Conservation (phyloP, 1,284 basidiomycete species). For the Moesziomyces sp. region DNA sequence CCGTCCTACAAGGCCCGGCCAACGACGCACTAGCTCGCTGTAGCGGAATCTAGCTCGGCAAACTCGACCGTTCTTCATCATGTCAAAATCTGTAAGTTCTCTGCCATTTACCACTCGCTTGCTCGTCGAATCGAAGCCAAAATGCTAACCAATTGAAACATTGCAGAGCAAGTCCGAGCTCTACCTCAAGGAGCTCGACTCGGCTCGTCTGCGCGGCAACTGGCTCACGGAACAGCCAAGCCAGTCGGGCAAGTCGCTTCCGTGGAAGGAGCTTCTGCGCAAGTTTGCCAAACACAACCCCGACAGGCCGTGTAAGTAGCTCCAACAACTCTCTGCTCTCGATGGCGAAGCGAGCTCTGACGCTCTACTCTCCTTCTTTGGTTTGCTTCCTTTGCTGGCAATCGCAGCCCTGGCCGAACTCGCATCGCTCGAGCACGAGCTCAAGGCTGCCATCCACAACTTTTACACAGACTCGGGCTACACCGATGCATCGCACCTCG, state of each 20-base stretch:
- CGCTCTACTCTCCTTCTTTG: background rate
- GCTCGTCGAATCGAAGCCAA: too few relatives aligned
- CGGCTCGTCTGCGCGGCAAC: conserved; percentile 58
- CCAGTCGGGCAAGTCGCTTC: conserved; percentile 21
- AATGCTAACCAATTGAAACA: conserved; percentile 5
- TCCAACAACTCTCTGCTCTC: too few relatives aligned
- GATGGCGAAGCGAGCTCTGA: background rate
- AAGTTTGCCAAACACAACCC: conserved; percentile 68
- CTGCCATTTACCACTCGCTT: too few relatives aligned
- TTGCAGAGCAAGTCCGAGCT: conserved; percentile 53
- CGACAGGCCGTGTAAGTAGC: conserved; percentile 42
- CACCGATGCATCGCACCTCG: conserved; percentile 50
- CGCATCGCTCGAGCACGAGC: conserved; percentile 46
- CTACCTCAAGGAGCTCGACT: conserved; percentile 62
- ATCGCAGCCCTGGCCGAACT: conserved; percentile 39
- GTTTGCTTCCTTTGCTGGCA: background rate
- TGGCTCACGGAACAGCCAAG: conserved; percentile 51
- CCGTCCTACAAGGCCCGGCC: background rate
- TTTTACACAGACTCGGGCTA: conserved; percentile 47
- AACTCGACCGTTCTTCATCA: conserved; percentile 9
- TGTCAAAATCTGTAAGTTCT: conserved; percentile 40
- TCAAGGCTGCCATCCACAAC: conserved; percentile 42
- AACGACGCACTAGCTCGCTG: background rate
- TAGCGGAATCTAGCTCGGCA: background rate
- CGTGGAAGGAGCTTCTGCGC: conserved; percentile 66